phyloP scores from a whole-genome alignment of 176 grass and related monocot species.

The Eleusine indica region DNA sequence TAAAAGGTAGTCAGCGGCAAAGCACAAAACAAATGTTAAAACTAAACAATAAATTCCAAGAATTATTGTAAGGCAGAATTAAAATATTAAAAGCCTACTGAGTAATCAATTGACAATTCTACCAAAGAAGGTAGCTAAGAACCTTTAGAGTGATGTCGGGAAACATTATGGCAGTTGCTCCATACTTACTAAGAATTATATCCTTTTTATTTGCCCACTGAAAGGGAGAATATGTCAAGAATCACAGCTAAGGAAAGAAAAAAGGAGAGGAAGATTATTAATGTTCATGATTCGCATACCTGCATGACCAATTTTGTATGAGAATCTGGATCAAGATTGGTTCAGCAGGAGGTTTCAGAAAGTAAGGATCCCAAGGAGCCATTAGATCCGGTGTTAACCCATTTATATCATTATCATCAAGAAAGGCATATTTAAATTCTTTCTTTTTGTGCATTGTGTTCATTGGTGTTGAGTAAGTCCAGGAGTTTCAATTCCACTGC shows the following conservation, averaged over 20 bases:
- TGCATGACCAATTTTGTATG: neutral
- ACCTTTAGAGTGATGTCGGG: neutral
- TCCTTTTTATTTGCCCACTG: neutral
- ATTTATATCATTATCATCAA: neutral
- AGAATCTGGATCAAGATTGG: neutral
- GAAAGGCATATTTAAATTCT: neutral
- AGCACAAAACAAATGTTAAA: neutral
- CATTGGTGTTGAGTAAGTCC: neutral
- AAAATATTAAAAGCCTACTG: too few relatives aligned
- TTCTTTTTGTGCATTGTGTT: neutral
- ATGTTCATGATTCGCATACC: neutral
- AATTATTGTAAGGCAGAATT: neutral
- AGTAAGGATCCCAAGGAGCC: constrained; percentile 13
- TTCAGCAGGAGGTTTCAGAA: neutral
- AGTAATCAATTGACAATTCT: neutral
- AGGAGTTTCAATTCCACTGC: neutral
- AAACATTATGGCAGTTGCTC: neutral
- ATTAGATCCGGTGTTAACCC: neutral
- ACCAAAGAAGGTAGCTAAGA: neutral
- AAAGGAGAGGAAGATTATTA: neutral
- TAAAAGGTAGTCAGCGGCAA: neutral
- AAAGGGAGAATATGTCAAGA: neutral
- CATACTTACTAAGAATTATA: neutral
- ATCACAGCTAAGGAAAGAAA: neutral
- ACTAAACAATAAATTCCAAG: neutral